These are phyloP conservation scores for Rhizophora mangle DNA, from an alignment of 345 rosid genomes.

Conservation along the genomic window DNA sequence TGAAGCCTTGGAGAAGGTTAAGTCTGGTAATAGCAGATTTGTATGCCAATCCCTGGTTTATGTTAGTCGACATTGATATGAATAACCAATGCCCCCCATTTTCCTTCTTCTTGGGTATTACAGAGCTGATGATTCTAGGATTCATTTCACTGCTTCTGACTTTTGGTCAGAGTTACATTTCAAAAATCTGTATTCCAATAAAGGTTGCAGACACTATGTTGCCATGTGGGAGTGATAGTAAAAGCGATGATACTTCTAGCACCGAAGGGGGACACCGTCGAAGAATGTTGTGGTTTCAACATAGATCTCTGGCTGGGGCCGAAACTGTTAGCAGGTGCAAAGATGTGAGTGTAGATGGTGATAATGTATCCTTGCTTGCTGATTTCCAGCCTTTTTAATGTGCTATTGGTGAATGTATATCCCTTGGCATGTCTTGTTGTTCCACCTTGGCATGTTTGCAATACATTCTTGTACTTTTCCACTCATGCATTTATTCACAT, in stretches of 20 bases:
- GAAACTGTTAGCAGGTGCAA: conserved; percentile 40
- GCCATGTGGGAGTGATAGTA: conserved; percentile 46
- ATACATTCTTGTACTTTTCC: neutral
- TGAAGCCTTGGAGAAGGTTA: conserved; percentile 86
- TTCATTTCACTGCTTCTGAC: conserved; percentile 87
- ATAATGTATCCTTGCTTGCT: neutral
- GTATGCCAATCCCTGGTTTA: neutral
- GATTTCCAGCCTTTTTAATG: neutral
- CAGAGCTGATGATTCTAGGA: conserved; percentile 94
- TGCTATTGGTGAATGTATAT: too few relatives aligned
- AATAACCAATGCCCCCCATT: neutral
- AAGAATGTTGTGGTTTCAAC: conserved; percentile 56
- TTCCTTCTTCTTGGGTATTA: conserved; percentile 20
- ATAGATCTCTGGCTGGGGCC: conserved; percentile 44
- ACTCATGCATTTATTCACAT: neutral
- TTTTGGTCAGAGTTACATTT: conserved; percentile 61
- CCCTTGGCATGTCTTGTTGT: neutral
- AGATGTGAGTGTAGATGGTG: conserved; percentile 36
- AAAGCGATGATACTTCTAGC: neutral
- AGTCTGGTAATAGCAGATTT: conserved; percentile 51
- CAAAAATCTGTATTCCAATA: conserved; percentile 59
- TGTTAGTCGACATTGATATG: neutral
- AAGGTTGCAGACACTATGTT: conserved; percentile 59
- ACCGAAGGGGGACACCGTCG: conserved; percentile 41
- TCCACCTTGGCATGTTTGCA: neutral